Base-by-base conservation (phyloP, 352 stramenopile species). In the Pythium oligandrum region DNA sequence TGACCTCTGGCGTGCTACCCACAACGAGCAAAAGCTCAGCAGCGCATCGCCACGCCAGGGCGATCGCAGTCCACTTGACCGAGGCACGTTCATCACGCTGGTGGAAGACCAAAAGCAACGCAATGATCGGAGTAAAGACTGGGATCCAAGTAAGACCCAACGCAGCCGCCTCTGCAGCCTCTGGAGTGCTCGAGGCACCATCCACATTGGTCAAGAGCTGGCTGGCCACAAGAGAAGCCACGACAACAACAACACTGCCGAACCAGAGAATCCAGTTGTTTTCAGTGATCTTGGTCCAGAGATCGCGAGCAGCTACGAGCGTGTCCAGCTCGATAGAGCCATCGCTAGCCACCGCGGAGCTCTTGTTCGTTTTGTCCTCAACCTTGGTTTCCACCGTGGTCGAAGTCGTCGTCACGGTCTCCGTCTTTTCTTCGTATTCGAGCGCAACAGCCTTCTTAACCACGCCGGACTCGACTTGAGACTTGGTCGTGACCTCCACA, bases 21-120 rank as follows among this genome's bases (percentile, higher is more conserved):
- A 92, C 70, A 47, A 89, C 59, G 45, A 91, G 59, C 8, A 90
- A 66, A 38, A 89, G 52, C 56, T 94, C 83, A 6, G 72, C 78
- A 30, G 83, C 78, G 47, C 71, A 63, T 49, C 83, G 79, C 83
- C 83, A 94, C 6, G 75, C 64, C n/a, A 94, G 66, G 40, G 75
- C 75, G 61, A 89, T 88, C 6, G 83, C 83, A 42, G 92, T 71
- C 83, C 83, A 94, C 67, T 87, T 92, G 26, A 72, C 78, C 26
- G 75, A 86, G 48, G 65, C 42, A n/a, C 81, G 82, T 32, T 67
- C 67, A 64, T 92, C 78, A 34, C 77, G 76, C 60, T 89, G 82
- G 65, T 89, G 65, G 58, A 92, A 84, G 49, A 89, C 85, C 11
- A 88, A 62, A 46, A 91, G 64, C 50, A 91, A 55, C 40, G 81